Percentiles rank a stretch among this genome's conserved stretches.
phyloP scores from a whole-genome alignment of 192 early-diverging fungal species.

The Obelidium mucronatum region DNA sequence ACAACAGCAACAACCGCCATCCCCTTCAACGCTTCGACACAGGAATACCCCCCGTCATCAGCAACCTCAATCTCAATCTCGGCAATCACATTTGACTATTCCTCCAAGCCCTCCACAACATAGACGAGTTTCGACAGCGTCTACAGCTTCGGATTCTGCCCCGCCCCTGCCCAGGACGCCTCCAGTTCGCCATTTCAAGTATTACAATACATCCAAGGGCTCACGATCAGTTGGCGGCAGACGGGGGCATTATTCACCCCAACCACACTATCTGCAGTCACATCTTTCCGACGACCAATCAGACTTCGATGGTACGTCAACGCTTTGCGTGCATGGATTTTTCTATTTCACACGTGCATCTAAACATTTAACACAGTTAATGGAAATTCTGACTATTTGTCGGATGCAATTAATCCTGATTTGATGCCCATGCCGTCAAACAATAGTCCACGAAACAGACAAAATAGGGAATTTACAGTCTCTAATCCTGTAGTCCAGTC shows the following conservation, averaged over 20 bases:
- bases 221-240: not conserved
- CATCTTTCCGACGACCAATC: not conserved
- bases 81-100: not conserved
- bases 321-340: no score
- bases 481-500: no score
- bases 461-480: no score
- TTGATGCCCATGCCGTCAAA: not conserved
- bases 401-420: not conserved
- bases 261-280: not conserved
- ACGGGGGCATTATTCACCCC: no score
- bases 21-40: no score
- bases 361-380: no score
- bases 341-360: no score
- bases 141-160: not conserved
- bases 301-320: not conserved
- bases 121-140: no score
- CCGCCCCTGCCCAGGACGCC: not conserved
- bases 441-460: no score
- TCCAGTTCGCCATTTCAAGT: not conserved
- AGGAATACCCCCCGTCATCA: no score
- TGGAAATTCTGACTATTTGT: not conserved
- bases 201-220: not conserved
- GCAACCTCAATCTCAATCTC: not conserved
- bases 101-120: no score
- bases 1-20: no score